These are phyloP conservation scores for Gossypium thurberi DNA, from an alignment of 345 rosid species.

Conservation along the genomic window DNA sequence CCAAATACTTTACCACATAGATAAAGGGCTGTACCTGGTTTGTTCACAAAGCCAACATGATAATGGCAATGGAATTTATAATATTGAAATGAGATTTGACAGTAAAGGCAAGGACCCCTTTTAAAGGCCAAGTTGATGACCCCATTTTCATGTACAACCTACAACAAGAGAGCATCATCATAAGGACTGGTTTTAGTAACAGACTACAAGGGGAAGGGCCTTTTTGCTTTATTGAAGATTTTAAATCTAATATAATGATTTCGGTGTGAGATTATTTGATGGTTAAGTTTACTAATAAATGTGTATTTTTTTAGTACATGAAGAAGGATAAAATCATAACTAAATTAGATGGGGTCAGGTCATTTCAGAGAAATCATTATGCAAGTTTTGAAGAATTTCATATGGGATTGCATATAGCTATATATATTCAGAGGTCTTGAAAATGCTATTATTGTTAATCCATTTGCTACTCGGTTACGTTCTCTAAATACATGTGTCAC, in stretches of 20 bases:
- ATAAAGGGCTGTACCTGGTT: neutral
- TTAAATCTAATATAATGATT: constrained; percentile 9
- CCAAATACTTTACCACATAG: too few species aligned
- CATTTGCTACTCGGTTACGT: accelerated
- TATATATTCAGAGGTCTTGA: too few species aligned
- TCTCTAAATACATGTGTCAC: too few species aligned
- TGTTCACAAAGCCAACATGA: constrained; percentile 18
- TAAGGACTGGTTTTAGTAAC: constrained; percentile 26
- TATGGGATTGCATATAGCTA: too few species aligned
- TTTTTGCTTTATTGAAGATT: constrained; percentile 11
- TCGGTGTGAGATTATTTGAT: too few species aligned
- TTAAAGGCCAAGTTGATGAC: constrained; percentile 29
- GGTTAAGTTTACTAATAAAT: too few species aligned
- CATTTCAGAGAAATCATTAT: too few species aligned
- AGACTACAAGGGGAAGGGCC: constrained; percentile 9
- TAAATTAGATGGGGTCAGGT: accelerated
- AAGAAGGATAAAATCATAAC: too few species aligned
- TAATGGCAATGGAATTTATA: constrained; percentile 30
- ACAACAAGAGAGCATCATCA: constrained; percentile 17
- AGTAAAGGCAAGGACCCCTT: constrained; percentile 30
- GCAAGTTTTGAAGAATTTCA: too few species aligned
- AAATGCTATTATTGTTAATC: accelerated
- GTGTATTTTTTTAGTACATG: too few species aligned
- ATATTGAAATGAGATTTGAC: constrained; percentile 36
- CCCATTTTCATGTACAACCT: constrained; percentile 23